Evolutionary conservation across 306 rosid genomes (phyloP), one percentile per base, ranked within the genome.

Genomic region (Cucurbita pepo): DNA sequence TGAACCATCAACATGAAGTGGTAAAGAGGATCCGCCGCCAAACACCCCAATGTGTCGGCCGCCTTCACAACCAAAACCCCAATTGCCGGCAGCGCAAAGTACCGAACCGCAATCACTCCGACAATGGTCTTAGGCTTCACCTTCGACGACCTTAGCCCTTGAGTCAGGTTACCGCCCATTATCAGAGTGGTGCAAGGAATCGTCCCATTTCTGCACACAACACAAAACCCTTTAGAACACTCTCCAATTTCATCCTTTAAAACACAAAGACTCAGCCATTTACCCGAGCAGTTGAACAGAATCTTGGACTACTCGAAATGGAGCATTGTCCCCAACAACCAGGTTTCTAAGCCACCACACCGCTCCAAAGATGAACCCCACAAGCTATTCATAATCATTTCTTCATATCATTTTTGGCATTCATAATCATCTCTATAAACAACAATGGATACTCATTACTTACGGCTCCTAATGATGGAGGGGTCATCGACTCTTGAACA

Each of bases 121-220:
- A 84, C 45, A 25, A 91, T 55, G 18, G 80, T 73, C 40, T 53
- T 67, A 3, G 80, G 73, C 71, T 77, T 86, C 54, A 91, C 78
- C 16, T 53, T 83, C 43, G 97, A 85, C 11, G 92, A 72, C 15
- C 87, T 83, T 48, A 95, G 63, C 87, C 98, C 98, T 85, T 85
- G 89, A 59, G 82, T 81, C 60, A 94, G 96, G 74, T 94, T 94
- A 55, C 99, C 92, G 50, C 99, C 99, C 2, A 94, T 87, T 75
- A 94, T 85, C 38, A 94, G 83, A 53, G 89, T 89, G 72, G 89
- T 88, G 82, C 99, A 86, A 40, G 99, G 99, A 78, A 91, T 91
- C 15, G 96, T 87, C 48, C 92, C 99, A 69, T 91, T 64, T 59
- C 99, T 94, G 69, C 2, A 10, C 9, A 12, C 0, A 1, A 22